Conservation (phyloP, 2,329 filamentous ascomycete species). For the Chalara sp. region DNA sequence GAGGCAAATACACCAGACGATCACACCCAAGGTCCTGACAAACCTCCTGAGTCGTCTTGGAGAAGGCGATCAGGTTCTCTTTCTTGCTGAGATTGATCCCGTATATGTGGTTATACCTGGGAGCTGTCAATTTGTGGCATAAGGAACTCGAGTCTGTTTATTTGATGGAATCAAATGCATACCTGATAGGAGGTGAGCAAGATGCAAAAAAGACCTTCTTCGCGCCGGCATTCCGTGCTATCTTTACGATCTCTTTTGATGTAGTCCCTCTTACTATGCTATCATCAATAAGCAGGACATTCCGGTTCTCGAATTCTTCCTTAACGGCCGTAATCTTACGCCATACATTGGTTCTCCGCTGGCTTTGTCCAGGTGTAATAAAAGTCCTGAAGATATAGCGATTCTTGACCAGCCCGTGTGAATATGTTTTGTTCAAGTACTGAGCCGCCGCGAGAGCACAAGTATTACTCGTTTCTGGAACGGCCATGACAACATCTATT, state of each 20-base stretch:
- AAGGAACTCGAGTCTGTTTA: too few species aligned
- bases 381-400: constrained; percentile 84
- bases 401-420: constrained; percentile 82
- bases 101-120: too few species aligned
- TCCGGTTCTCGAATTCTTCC: constrained; percentile 74
- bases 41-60: too few species aligned
- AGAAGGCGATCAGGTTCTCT: too few species aligned
- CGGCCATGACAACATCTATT: constrained; percentile 78
- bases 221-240: constrained; percentile 80
- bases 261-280: constrained; percentile 85
- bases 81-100: too few species aligned
- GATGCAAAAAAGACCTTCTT: constrained; percentile 76
- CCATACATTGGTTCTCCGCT: constrained; percentile 77
- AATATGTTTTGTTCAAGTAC: constrained; percentile 68
- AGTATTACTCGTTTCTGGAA: constrained; percentile 77
- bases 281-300: constrained; percentile 82
- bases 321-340: constrained; percentile 85
- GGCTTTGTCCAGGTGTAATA: constrained; percentile 77
- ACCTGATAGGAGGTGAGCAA: constrained; percentile 74
- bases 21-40: too few species aligned
- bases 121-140: too few species aligned
- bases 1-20: too few species aligned
- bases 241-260: constrained; percentile 68
- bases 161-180: constrained; percentile 39
- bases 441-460: constrained; percentile 72